Conservation (phyloP, 2,329 filamentous ascomycete genomes). For the Davidsoniella eucalypti region DNA sequence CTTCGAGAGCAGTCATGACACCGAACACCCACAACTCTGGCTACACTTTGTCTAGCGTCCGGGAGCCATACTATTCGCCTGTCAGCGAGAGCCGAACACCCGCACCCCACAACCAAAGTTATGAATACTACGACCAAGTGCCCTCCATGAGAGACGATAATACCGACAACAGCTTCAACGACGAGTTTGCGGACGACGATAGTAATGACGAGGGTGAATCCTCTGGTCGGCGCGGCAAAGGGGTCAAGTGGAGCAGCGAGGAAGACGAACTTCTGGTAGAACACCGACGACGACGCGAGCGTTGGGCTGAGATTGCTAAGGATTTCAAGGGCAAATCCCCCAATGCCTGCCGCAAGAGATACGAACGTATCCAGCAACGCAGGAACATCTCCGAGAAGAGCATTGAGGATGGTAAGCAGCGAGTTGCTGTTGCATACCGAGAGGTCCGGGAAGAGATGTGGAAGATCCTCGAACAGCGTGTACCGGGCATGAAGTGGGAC, state of each 20-base stretch:
- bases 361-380: slow-evolving; percentile 69
- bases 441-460: slow-evolving; percentile 67
- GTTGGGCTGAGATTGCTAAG: slow-evolving; percentile 11
- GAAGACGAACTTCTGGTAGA: slow-evolving; percentile 26
- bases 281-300: slow-evolving; percentile 8
- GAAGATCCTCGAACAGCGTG: slow-evolving; percentile 51
- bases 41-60: slow-evolving; percentile 5
- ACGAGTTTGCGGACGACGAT: slow-evolving; percentile 5
- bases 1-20: neutral
- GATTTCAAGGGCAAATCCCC: slow-evolving; percentile 62
- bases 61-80: slow-evolving; percentile 12
- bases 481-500: slow-evolving; percentile 66
- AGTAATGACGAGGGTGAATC: slow-evolving; percentile 5
- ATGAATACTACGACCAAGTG: slow-evolving; percentile 10
- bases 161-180: slow-evolving; percentile 4
- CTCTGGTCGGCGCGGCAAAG: slow-evolving; percentile 22
- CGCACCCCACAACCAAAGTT: slow-evolving; percentile 2
- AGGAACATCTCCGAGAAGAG: slow-evolving; percentile 25
- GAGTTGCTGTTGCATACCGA: slow-evolving; percentile 64
- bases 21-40: slow-evolving; percentile 1
- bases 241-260: slow-evolving; percentile 73
- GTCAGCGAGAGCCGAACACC: slow-evolving; percentile 12
- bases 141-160: slow-evolving; percentile 5
- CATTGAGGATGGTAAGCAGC: slow-evolving; percentile 43
- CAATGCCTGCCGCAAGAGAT: slow-evolving; percentile 79